phyloP scores from a whole-genome alignment of 768 basidiomycete genomes.

The Boletellus emodensis region DNA sequence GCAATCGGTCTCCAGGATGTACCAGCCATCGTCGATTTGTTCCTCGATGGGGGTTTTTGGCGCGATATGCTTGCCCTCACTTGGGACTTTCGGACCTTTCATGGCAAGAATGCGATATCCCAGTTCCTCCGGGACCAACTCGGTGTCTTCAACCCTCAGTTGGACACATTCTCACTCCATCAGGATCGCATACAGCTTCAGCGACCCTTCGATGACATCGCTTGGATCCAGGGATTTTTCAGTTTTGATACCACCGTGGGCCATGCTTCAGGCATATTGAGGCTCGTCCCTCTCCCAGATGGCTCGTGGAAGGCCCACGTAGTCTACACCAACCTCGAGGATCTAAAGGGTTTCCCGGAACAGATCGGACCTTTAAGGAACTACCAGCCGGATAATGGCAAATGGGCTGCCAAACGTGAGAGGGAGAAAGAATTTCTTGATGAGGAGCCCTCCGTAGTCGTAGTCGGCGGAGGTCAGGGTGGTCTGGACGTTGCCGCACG shows the following conservation, averaged over 20 bases:
- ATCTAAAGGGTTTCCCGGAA: conserved; percentile 44
- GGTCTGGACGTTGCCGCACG: conserved; percentile 58
- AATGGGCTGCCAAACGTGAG: conserved; percentile 28
- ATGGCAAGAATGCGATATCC: conserved; percentile 37
- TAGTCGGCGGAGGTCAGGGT: conserved; percentile 50
- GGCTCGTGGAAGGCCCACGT: conserved; percentile 46
- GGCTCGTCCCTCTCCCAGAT: conserved; percentile 41
- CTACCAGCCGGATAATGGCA: conserved; percentile 33
- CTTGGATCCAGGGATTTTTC: conserved; percentile 43
- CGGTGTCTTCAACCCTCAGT: conserved; percentile 13
- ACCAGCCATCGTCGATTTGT: conserved; percentile 32
- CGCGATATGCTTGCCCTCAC: conserved; percentile 59
- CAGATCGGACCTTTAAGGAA: conserved; percentile 42
- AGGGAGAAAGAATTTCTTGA: conserved; percentile 31
- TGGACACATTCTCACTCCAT: conserved; percentile 22
- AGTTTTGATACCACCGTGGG: conserved; percentile 42
- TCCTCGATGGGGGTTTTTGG: conserved; percentile 45
- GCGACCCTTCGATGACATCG: conserved; percentile 33
- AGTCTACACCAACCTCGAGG: conserved; percentile 50
- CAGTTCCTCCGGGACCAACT: conserved; percentile 49
- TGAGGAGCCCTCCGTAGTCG: conserved; percentile 47
- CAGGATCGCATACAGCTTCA: conserved; percentile 18
- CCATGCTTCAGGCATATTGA: conserved; percentile 40
- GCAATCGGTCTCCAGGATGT: conserved; percentile 33
- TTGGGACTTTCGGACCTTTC: conserved; percentile 60